These are phyloP conservation scores for Pseudogymnoascus sp. DNA, from an alignment of 2,329 filamentous ascomycete genomes.

Conservation along the genomic window DNA sequence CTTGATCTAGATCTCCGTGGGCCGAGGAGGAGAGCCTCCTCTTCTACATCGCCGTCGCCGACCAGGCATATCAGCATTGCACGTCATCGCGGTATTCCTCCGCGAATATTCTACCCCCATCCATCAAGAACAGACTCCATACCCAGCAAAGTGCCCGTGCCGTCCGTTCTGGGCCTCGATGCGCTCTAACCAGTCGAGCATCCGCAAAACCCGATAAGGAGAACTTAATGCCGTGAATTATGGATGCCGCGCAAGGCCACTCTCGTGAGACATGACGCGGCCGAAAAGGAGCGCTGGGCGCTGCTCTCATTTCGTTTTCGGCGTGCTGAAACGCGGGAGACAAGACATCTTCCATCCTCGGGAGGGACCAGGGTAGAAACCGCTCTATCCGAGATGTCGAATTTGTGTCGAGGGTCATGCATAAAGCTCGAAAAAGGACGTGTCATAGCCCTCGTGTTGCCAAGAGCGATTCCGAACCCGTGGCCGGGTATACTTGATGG, in stretches of 20 bases:
- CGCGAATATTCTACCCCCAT: neutral
- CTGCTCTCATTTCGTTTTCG: neutral
- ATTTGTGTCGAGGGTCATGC: neutral
- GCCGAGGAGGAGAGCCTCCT: neutral
- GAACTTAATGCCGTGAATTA: neutral
- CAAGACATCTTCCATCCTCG: neutral
- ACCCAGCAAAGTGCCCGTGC: neutral
- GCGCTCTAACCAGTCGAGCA: neutral
- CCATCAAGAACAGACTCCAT: neutral
- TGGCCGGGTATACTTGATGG: neutral
- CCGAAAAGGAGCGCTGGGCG: neutral
- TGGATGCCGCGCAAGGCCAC: neutral
- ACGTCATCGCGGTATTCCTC: neutral
- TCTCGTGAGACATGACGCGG: conserved; percentile 1
- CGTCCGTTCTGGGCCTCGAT: neutral
- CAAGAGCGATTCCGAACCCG: neutral
- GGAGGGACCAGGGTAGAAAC: neutral
- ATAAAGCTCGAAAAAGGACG: neutral
- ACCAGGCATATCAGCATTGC: neutral
- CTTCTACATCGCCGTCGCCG: neutral
- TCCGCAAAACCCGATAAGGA: neutral
- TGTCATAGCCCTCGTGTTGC: neutral
- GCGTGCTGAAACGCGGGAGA: neutral
- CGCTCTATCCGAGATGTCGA: neutral
- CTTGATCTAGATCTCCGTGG: neutral